A percentile compares a stretch with the other conserved stretches of the same genome.
Evolutionary conservation across 1,284 basidiomycete species (phyloP).

Genomic region (Cryptococcus neoformans): DNA sequence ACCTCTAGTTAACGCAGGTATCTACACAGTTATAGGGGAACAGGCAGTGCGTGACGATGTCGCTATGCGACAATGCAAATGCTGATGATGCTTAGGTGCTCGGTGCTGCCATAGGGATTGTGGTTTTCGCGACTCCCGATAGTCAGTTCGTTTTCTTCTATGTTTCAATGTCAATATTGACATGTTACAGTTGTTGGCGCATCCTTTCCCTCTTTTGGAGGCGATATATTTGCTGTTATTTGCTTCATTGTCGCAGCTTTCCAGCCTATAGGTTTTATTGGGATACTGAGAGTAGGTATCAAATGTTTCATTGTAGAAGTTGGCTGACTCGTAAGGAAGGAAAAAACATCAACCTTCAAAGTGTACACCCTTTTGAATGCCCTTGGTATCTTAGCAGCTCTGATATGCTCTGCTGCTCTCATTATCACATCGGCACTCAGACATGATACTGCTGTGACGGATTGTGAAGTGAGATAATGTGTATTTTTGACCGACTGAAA

Average conservation of each 20-base stretch:
- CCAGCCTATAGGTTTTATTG: constrained; percentile 77
- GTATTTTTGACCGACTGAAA: too few species aligned
- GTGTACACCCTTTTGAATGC: constrained; percentile 70
- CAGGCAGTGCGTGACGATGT: constrained; percentile 56
- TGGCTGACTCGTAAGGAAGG: constrained; percentile 53
- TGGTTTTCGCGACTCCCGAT: constrained; percentile 70
- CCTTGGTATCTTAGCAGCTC: constrained; percentile 58
- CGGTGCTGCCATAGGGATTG: constrained; percentile 66
- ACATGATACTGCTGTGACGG: constrained; percentile 65
- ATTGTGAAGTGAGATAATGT: constrained; percentile 57
- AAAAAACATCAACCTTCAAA: constrained; percentile 70
- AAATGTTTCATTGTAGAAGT: not conserved
- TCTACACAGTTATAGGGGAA: constrained; percentile 73
- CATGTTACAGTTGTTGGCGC: constrained; percentile 74
- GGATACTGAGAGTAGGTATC: constrained; percentile 64
- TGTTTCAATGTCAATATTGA: not conserved
- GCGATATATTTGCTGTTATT: constrained; percentile 68
- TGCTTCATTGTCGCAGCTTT: constrained; percentile 68
- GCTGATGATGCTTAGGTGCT: constrained; percentile 47
- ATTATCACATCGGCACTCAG: constrained; percentile 69
- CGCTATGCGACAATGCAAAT: not conserved
- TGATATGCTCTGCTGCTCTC: constrained; percentile 74
- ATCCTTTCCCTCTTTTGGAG: constrained; percentile 67
- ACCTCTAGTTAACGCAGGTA: constrained; percentile 78
- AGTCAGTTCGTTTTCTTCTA: constrained; percentile 6